A percentile compares a stretch with the other conserved stretches of the same genome.
These are phyloP conservation scores for Trypanosoma conorhini DNA, from an alignment of 208 protist species.

Conservation along the genomic window DNA sequence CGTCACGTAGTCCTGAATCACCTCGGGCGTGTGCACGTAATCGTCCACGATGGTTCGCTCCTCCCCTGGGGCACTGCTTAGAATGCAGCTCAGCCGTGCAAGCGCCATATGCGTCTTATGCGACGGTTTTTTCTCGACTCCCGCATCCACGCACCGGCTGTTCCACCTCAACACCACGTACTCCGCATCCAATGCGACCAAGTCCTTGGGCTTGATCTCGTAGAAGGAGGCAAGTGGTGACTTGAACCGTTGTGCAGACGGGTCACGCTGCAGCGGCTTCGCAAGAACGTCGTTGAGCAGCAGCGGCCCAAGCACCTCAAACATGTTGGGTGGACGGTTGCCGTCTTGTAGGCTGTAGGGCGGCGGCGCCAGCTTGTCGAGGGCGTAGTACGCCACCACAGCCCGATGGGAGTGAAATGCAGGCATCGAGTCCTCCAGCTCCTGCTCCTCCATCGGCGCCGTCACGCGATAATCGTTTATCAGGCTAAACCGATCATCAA, in stretches of 20 bases:
- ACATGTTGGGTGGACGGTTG: conserved; percentile 76
- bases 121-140: conserved; percentile 40
- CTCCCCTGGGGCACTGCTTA: conserved; percentile 77
- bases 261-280: conserved; percentile 61
- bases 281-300: conserved; percentile 81
- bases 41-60: conserved; percentile 90
- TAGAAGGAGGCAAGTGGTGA: conserved; percentile 66
- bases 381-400: conserved; percentile 83
- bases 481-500: conserved; percentile 77
- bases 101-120: conserved; percentile 85
- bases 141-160: conserved; percentile 39
- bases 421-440: conserved; percentile 75
- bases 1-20: conserved; percentile 91
- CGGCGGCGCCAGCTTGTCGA: conserved; percentile 67
- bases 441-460: conserved; percentile 62
- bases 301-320: conserved; percentile 72
- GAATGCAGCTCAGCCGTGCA: conserved; percentile 85
- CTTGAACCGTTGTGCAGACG: conserved; percentile 55
- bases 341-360: conserved; percentile 67
- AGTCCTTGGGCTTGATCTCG: conserved; percentile 72
- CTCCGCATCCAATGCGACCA: conserved; percentile 89
- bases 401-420: conserved; percentile 75
- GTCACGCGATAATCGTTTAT: conserved; percentile 91
- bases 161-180: conserved; percentile 88
- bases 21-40: conserved; percentile 88